Percentiles rank a stretch among this genome's conserved stretches.
phyloP scores from a whole-genome alignment of 768 basidiomycete genomes.

The Boletus vinaceobasis region DNA sequence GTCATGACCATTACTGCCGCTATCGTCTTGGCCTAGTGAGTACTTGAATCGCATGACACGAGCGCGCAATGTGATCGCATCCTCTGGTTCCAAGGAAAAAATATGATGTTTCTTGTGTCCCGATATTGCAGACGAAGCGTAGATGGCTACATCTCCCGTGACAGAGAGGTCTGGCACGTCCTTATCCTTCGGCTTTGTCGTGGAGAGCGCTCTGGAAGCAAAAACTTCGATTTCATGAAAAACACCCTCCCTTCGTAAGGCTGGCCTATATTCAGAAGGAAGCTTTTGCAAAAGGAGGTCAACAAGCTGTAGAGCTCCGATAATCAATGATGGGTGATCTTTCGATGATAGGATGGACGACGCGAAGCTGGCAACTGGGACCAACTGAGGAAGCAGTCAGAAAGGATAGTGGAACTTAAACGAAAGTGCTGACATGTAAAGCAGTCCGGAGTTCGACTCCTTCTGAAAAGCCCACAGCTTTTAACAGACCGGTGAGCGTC shows the following conservation, averaged over 20 bases:
- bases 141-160: slow-evolving; percentile 35
- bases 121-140: slow-evolving; percentile 47
- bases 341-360: slow-evolving; percentile 91
- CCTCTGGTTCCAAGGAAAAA: slow-evolving; percentile 75
- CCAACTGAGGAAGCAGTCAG: slow-evolving; percentile 51
- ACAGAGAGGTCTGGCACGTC: slow-evolving; percentile 33
- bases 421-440: slow-evolving; percentile 58
- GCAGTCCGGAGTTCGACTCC: slow-evolving; percentile 69
- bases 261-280: slow-evolving; percentile 78
- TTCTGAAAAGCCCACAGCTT: slow-evolving; percentile 88
- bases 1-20: slow-evolving; percentile 52
- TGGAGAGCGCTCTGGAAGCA: slow-evolving; percentile 59
- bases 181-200: slow-evolving; percentile 49
- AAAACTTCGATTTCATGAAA: slow-evolving; percentile 89
- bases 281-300: slow-evolving; percentile 86
- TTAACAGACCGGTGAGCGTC: slow-evolving; percentile 82
- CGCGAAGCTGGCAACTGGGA: slow-evolving; percentile 93
- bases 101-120: slow-evolving; percentile 71
- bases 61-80: slow-evolving; percentile 89
- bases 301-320: slow-evolving; percentile 88
- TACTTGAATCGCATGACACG: slow-evolving; percentile 86
- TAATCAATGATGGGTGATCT: slow-evolving; percentile 84
- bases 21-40: slow-evolving; percentile 53
- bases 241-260: slow-evolving; percentile 93
- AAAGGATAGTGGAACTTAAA: neutral